These are phyloP conservation scores for Straminergon stramineum DNA, from an alignment of 225 moss, liverwort and hornwort species.

Conservation along the genomic window DNA sequence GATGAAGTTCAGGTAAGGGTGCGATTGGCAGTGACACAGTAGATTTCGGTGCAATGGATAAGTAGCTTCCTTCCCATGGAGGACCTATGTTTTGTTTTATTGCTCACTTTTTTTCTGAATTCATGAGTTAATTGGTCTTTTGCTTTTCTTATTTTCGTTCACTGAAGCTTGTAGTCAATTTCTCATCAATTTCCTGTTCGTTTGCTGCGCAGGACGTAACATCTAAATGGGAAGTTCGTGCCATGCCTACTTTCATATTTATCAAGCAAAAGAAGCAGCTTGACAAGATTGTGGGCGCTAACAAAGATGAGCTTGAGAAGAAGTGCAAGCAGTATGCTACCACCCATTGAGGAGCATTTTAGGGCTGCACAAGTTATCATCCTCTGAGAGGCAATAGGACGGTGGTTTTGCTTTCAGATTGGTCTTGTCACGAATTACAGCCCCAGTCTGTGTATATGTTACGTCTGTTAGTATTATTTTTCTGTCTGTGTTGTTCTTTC, in stretches of 20 bases:
- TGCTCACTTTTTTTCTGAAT: neutral
- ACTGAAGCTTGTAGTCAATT: neutral
- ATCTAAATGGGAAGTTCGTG: constrained; percentile 62
- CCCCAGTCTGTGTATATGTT: neutral
- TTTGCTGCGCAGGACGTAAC: constrained; percentile 31
- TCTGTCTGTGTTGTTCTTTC: neutral
- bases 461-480: neutral
- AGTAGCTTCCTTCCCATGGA: neutral
- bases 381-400: neutral
- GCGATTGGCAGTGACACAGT: neutral
- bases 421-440: neutral
- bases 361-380: neutral
- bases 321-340: constrained; percentile 14
- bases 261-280: constrained; percentile 57
- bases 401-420: neutral
- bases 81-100: neutral
- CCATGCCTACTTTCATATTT: constrained; percentile 89
- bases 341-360: neutral
- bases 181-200: neutral
- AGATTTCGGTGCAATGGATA: neutral
- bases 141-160: neutral
- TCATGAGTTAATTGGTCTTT: neutral
- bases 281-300: constrained; percentile 75
- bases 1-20: constrained; percentile 58
- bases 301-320: constrained; percentile 66